Base-by-base conservation (phyloP, 768 basidiomycete species). In the Naganishia kalamii region DNA sequence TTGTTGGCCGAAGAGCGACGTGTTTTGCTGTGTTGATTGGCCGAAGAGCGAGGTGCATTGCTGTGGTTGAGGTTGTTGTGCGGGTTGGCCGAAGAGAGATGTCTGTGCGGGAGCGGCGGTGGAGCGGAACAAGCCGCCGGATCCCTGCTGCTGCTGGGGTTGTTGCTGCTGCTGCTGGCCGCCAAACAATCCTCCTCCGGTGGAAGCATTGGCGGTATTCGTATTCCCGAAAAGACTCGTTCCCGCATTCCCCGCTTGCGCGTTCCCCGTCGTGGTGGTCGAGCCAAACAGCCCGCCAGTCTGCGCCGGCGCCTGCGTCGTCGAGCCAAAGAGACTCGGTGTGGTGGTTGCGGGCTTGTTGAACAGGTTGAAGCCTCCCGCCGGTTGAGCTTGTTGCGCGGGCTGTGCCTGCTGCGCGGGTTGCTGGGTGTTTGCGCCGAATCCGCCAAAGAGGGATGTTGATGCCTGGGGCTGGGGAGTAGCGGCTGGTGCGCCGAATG, bases 401-500 rank as follows among this genome's bases (percentile, higher is more conserved):
- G 48, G 48, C 23, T 49, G 48, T 49, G 48, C 48, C 48, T 25
- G 12, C 19, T 49, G 48, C 19, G 27, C 48, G 3, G 48, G 12
- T 29, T 49, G 27, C 27, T 49, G 48, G 48, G 48, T 27, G 32
- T 49, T 49, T 6, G 27, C 19, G 23, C 48, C 48, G 37, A 40
- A 37, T 40, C 35, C 54, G 35, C 54, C 54, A 27, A 57, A 57
- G 21, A 57, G 54, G 21, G 54, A 57, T 12, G 37, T 41, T 4
- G 54, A 23, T 41, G 32, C 19, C 10, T 13, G 27, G 19, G 51
- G 30, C 29, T 32, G 51, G 17, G 12, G 29, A 23, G 51, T 35
- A 17, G 35, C 50, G 32, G 51, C 50, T 13, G 63, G 49, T 12
- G 49, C 50, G 41, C 63, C 63, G 63, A 64, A 64, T 37, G 54